Evolutionary conservation across 257 asterid species (phyloP).

Genomic region (Fraxinus anomala): DNA sequence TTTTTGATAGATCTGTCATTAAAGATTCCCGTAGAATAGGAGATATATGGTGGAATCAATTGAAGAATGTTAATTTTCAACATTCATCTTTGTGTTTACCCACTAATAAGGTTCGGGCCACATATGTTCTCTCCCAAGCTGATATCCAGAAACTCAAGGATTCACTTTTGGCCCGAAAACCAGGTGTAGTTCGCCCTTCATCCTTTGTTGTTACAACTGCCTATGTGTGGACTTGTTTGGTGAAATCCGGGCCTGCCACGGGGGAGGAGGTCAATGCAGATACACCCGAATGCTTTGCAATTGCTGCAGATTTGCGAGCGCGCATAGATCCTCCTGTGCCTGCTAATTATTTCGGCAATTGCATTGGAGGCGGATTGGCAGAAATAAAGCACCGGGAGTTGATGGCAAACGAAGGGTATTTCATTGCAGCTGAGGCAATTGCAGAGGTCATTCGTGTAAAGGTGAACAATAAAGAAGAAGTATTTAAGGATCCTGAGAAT

Average conservation of each 20-base stretch:
- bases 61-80: no score
- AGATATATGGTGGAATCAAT: conserved; percentile 29
- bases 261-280: conserved; percentile 10
- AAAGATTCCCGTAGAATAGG: not conserved
- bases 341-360: conserved; percentile 47
- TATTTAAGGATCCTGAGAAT: conserved; percentile 35
- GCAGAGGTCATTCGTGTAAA: conserved; percentile 35
- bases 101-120: conserved; percentile 41
- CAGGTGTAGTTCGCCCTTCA: conserved; percentile 34
- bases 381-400: conserved; percentile 15
- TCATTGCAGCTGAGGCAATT: conserved; percentile 41
- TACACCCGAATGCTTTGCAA: conserved; percentile 24
- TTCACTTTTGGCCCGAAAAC: conserved; percentile 28
- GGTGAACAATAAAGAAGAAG: conserved; percentile 24
- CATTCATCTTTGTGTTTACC: conserved; percentile 27
- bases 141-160: conserved; percentile 41
- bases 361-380: conserved; percentile 38
- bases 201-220: conserved; percentile 42
- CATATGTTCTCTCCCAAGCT: conserved; percentile 37
- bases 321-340: conserved; percentile 41
- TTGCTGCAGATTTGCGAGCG: conserved; percentile 39
- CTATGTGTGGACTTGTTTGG: conserved; percentile 43
- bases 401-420: conserved; percentile 41
- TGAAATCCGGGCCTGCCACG: conserved; percentile 28
- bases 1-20: no score